Evolutionary conservation across 2,329 filamentous ascomycete species (phyloP).

Genomic region (Ilyonectria sp.): DNA sequence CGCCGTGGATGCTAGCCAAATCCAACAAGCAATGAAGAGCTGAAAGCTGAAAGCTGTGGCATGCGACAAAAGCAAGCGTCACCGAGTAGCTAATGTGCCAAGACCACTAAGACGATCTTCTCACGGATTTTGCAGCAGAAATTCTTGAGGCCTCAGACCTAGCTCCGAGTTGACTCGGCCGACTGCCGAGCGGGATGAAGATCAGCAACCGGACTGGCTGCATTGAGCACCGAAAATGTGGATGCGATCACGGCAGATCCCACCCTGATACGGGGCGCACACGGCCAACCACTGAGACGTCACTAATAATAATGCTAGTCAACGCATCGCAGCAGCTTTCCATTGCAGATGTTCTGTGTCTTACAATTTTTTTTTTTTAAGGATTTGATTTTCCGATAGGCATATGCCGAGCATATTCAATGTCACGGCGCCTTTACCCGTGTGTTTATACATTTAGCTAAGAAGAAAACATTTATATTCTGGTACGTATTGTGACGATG

Average conservation of each 20-base stretch:
- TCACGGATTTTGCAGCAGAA: constrained; percentile 4
- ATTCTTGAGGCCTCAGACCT: constrained; percentile 15
- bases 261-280: constrained; percentile 8
- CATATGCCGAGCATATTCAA: no score
- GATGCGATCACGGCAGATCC: constrained; percentile 23
- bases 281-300: background rate
- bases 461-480: no score
- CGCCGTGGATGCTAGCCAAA: background rate
- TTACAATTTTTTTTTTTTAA: background rate
- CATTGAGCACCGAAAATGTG: constrained; percentile 15
- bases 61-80: background rate
- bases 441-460: background rate
- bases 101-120: background rate
- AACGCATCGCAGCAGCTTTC: background rate
- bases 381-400: no score
- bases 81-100: background rate
- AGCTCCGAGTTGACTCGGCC: constrained; percentile 21
- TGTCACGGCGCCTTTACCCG: background rate
- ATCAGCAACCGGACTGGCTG: constrained; percentile 34
- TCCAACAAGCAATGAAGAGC: background rate
- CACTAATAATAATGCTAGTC: background rate
- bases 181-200: constrained; percentile 35
- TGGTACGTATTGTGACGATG: background rate
- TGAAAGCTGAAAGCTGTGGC: no score
- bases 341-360: background rate